Evolutionary conservation across 306 rosid species (phyloP), one percentile per base, ranked within the genome.

Genomic region (Corylus heterophylla): DNA sequence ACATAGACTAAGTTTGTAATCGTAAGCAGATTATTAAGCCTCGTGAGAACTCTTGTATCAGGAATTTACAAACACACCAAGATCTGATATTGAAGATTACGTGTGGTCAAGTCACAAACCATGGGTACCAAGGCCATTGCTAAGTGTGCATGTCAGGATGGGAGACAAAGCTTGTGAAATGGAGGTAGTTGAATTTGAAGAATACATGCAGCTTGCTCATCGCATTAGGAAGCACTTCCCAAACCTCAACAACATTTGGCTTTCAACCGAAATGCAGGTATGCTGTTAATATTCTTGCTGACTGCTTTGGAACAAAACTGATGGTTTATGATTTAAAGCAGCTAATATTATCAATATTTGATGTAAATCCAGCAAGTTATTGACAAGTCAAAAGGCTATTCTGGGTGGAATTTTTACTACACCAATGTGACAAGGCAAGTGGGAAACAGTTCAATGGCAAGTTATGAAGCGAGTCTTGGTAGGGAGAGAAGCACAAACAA

Each of bases 101-200:
- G 97, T 95, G 78, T 91, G 98, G 98, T 93, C 98, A 51, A 91
- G 87, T 79, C 98, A 91, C 85, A 90, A 86, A 84, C 87, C 96
- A 64, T 91, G 99, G 99, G 79, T 88, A 6, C 99, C 99, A 16
- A 83, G 92, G 88, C 98, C 97, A 44, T 83, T 91, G 52, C 86
- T 92, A 54, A 94, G 96, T 85, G 82, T 94, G 90, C 98, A 94
- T 77, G 96, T 94, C 37, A 90, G 98, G 82, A 92, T 89, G 96
- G 97, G 96, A 80, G 98, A 94, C 82, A 91, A 93, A 82, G 97
- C 97, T 62, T 86, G 90, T 18, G 99, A 95, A 90, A 91, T 95
- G 99, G 91, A 83, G 85, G 84, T 93, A 4, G 92, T 87, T 74
- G 96, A 86, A 39, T 93, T 93, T 76, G 89, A 90, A 85, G 86